Evolutionary conservation across 140 eudicot species (phyloP).

Genomic region (Stevia rebaudiana): DNA sequence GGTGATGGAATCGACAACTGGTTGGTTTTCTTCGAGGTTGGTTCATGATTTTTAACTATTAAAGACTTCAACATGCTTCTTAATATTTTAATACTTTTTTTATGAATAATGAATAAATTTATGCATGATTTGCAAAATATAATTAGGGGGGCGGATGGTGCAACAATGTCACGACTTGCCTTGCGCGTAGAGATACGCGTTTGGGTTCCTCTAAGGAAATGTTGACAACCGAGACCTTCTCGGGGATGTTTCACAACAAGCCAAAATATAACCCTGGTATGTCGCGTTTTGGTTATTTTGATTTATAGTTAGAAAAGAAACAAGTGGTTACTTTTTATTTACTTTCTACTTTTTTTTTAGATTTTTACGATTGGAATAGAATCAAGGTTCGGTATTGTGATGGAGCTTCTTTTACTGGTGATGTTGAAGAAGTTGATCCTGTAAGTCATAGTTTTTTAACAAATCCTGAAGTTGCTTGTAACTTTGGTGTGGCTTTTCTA

Average conservation of each 20-base stretch:
- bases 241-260: conserved; percentile 71
- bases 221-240: conserved; percentile 54
- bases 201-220: conserved; percentile 76
- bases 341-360: conserved; percentile 36
- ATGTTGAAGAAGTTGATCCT: conserved; percentile 76
- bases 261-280: conserved; percentile 67
- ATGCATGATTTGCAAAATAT: not conserved
- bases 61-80: not conserved
- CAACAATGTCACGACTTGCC: conserved; percentile 74
- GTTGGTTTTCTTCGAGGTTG: conserved; percentile 68
- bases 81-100: not conserved
- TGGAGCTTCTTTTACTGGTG: conserved; percentile 94
- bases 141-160: conserved; percentile 96
- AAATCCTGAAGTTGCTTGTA: not conserved
- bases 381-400: conserved; percentile 90
- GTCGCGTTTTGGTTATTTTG: not conserved
- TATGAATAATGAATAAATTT: not conserved
- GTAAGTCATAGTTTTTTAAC: conserved; percentile 35
- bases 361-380: conserved; percentile 80
- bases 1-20: conserved; percentile 71
- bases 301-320: not conserved
- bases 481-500: not conserved
- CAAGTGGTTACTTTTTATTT: not conserved
- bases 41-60: not conserved
- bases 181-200: conserved; percentile 50